Base-by-base conservation (phyloP, 73 alveolate species). In the Tetrahymena thermophila region DNA sequence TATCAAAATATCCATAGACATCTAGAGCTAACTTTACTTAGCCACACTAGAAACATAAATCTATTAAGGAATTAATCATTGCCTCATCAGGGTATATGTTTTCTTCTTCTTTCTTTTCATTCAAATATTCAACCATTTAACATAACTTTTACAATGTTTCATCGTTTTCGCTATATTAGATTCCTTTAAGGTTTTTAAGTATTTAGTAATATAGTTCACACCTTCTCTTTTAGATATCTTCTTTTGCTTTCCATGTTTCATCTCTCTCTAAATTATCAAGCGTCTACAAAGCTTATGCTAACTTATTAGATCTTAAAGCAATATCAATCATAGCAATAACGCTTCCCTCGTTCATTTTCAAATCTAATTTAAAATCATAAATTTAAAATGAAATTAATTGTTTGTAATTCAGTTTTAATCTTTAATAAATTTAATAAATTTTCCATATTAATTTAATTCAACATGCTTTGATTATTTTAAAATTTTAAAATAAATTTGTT, bases 11-110 rank as follows among this genome's bases (percentile, higher is more conserved):
- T 38, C 96, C 94, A 96, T 97, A 98, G 28, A 98, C 98, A 93
- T 98, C 98, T 94, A 97, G 93, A 42, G 99, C 99, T 96, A 98
- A 96, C 34, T 98, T 98, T 84, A 94, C 94, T 85, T 98, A 97
- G 43, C 96, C 96, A 93, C 98, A 96, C 83, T 98, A 97, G 94
- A 98, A 98, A 97, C 99, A 98, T 56, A 99, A 99, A 96, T 98
- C 99, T 10, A 98, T 94, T 43, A 98, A 96, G 38, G 99, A 96
- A 95, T 98, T 98, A 44, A 96, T 97, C 94, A 98, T 96, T 25
- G 97, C 99, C 94, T 98, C 99, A 94, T 98, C 99, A 21, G 99
- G 98, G 71, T 84, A 38, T 28, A 97, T 97, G 19, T 94, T 56
- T 34, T 94, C 85, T 11, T 97, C 94, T 44, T 96, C 94, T 98